A percentile compares a stretch with the other conserved stretches of the same genome.
Conservation (phyloP, 169 alveolate species). For the Cytauxzoon felis region DNA sequence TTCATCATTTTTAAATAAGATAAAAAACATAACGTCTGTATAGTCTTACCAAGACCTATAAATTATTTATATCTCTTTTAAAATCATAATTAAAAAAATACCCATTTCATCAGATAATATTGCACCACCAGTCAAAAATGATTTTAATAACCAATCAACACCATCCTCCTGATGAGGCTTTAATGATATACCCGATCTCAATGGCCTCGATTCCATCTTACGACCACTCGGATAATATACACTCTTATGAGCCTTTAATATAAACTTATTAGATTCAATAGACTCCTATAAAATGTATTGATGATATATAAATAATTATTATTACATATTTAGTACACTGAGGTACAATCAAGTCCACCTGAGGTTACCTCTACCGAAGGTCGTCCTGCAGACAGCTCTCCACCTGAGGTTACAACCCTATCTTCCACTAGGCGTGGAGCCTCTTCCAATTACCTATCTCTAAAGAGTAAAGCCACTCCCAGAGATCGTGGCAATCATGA, state of each 20-base stretch:
- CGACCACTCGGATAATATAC: slow-evolving; percentile 73
- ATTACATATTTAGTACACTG: too few species aligned
- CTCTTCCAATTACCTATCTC: too few species aligned
- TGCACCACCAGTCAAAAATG: slow-evolving; percentile 86
- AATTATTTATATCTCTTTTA: neutral
- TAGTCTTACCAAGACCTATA: slow-evolving; percentile 85
- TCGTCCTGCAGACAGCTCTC: too few species aligned
- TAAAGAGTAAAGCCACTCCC: too few species aligned
- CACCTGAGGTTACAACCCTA: too few species aligned
- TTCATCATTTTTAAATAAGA: slow-evolving; percentile 77
- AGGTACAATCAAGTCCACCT: too few species aligned
- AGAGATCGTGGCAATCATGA: too few species aligned
- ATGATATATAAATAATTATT: too few species aligned
- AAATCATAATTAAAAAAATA: neutral
- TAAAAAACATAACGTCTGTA: slow-evolving; percentile 84
- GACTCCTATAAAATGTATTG: too few species aligned
- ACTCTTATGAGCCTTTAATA: slow-evolving; percentile 68
- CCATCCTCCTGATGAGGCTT: slow-evolving; percentile 88
- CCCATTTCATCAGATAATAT: slow-evolving; percentile 90
- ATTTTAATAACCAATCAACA: slow-evolving; percentile 84
- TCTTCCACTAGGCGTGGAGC: too few species aligned
- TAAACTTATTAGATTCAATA: slow-evolving; percentile 68
- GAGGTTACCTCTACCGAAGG: too few species aligned
- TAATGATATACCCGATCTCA: slow-evolving; percentile 78
- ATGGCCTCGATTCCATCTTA: slow-evolving; percentile 69